Percentiles rank a stretch among this genome's conserved stretches.
These are phyloP conservation scores for Mortierella sp. DNA, from an alignment of 371 early-diverging fungal genomes.

Conservation along the genomic window DNA sequence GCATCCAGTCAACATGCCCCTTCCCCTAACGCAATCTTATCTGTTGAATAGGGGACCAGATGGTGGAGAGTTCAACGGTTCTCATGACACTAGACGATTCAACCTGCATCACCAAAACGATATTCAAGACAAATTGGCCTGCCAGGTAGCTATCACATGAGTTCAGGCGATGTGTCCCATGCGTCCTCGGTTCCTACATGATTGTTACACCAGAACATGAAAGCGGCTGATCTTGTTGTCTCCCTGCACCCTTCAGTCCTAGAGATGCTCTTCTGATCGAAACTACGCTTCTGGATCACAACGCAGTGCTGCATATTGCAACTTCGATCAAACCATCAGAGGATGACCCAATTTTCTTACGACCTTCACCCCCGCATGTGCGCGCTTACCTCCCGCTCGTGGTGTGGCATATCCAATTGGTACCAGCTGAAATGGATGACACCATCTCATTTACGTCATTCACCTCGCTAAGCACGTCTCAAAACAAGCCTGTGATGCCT, in stretches of 20 bases:
- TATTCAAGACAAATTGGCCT: constrained; percentile 54
- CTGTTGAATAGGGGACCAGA: constrained; percentile 45
- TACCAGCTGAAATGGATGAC: constrained; percentile 52
- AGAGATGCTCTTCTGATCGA: constrained; percentile 54
- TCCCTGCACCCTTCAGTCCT: constrained; percentile 22
- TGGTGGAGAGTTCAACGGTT: constrained; percentile 55
- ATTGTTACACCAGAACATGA: no score
- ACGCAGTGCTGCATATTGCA: constrained; percentile 55
- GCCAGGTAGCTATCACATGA: constrained; percentile 37
- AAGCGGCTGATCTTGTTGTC: no score
- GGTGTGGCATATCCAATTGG: constrained; percentile 52
- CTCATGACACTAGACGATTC: constrained; percentile 52
- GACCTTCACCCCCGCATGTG: constrained; percentile 53
- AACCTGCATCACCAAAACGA: constrained; percentile 55
- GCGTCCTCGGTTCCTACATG: no score
- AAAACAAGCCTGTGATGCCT: constrained; percentile 50
- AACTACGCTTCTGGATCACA: constrained; percentile 54
- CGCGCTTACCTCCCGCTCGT: constrained; percentile 54
- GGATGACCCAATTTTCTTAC: constrained; percentile 53
- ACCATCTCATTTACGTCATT: constrained; percentile 50
- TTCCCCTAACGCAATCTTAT: not conserved
- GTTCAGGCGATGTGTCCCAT: constrained; percentile 4
- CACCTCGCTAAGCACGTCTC: constrained; percentile 44
- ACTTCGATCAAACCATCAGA: constrained; percentile 54
- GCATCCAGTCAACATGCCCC: not conserved